phyloP scores from a whole-genome alignment of 2,329 filamentous ascomycete species.

The Penicillium sp. region DNA sequence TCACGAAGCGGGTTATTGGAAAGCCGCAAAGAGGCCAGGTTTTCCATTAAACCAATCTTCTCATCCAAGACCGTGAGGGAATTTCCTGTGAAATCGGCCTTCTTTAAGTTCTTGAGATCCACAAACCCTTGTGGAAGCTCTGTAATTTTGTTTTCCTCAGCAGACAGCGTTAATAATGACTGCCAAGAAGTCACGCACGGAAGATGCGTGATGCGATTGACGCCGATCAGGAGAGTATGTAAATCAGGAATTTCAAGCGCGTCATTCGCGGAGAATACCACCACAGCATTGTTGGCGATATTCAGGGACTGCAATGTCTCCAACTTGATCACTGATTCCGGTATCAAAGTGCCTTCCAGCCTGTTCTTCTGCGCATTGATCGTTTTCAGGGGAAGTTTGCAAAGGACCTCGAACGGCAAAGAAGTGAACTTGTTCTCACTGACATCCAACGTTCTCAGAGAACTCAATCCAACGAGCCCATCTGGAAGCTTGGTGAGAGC shows the following conservation, averaged over 20 bases:
- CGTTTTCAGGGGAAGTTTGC: conserved; percentile 68
- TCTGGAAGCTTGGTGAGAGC: conserved; percentile 69
- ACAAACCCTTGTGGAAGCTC: conserved; percentile 75
- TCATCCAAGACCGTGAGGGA: conserved; percentile 74
- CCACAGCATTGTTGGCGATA: conserved; percentile 73
- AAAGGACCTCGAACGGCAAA: conserved; percentile 69
- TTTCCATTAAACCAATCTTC: conserved; percentile 76
- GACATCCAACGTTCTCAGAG: conserved; percentile 74
- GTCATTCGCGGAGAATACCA: conserved; percentile 49
- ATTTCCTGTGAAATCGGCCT: conserved; percentile 82
- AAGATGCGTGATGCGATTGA: conserved; percentile 73
- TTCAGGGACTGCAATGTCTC: conserved; percentile 72
- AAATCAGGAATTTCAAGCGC: conserved; percentile 67
- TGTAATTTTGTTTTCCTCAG: conserved; percentile 78
- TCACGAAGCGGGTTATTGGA: conserved; percentile 89
- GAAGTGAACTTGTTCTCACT: conserved; percentile 73
- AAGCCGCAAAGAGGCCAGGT: conserved; percentile 70
- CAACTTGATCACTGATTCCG: conserved; percentile 58
- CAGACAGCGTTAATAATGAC: conserved; percentile 69
- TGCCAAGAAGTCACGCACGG: conserved; percentile 75
- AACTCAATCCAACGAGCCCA: conserved; percentile 64
- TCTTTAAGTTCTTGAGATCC: conserved; percentile 65
- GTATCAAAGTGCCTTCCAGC: conserved; percentile 70
- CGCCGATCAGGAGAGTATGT: conserved; percentile 71
- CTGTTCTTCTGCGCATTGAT: conserved; percentile 76